Conservation (phyloP, 768 basidiomycete genomes). For the Scleroderma bovista region DNA sequence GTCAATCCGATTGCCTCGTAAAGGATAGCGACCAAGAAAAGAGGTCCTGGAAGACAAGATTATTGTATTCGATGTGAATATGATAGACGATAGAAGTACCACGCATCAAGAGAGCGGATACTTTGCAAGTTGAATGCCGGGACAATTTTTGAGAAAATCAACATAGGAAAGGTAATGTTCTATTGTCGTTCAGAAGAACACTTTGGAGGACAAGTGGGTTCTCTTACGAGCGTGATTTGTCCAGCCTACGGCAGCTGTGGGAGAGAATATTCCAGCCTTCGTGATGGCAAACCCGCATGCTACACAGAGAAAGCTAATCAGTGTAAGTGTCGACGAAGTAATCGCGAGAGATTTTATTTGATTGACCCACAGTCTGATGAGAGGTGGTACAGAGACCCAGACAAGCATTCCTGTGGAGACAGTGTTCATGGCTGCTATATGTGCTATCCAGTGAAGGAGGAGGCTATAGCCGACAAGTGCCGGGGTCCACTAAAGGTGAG, state of each 20-base stretch:
- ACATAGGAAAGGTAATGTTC: conserved; percentile 57
- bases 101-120: conserved; percentile 46
- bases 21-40: conserved; percentile 53
- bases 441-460: background rate
- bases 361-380: conserved; percentile 51
- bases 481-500: no score
- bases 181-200: conserved; percentile 5
- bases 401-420: conserved; percentile 42
- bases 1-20: conserved; percentile 53
- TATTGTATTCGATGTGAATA: background rate
- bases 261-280: conserved; percentile 55
- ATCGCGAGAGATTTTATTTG: background rate
- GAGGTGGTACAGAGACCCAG: conserved; percentile 57
- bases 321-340: background rate
- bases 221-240: conserved; percentile 50
- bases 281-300: conserved; percentile 53
- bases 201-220: background rate
- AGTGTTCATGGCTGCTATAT: conserved; percentile 10
- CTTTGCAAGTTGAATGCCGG: conserved; percentile 59
- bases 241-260: conserved; percentile 53
- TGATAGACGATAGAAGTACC: background rate
- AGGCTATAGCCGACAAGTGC: no score
- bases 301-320: conserved; percentile 48
- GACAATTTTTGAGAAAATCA: conserved; percentile 70
- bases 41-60: conserved; percentile 44